Base-by-base conservation (phyloP, 352 stramenopile genomes). In the Phytophthora fragariaefolia region DNA sequence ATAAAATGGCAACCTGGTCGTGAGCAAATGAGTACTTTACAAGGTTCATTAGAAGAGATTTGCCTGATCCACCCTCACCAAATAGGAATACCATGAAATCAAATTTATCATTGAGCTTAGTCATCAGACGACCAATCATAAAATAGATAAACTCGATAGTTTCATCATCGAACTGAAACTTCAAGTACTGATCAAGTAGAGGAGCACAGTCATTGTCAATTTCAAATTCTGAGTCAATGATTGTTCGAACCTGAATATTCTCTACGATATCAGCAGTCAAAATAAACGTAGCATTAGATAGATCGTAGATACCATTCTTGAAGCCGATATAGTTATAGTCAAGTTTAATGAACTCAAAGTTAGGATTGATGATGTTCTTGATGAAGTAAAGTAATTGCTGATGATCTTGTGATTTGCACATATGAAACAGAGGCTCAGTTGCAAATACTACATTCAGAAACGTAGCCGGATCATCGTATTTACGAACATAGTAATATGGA, bases 111-210 rank as follows among this genome's bases (percentile, higher is more conserved):
- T 28, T 28, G 2, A 49, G n/a, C 42, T 26, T 49, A 26, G 42
- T 49, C 42, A 49, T 49, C 18, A 20, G 8, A 26, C 42, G 42
- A 28, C 42, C 42, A 28, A 28, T 49, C 42, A 49, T 49, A 28
- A 49, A 49, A 49, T 49, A 49, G 42, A 49, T 49, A 28, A 26
- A 49, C 42, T 49, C 42, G 20, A 28, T 49, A 28, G 42, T 49
- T 28, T 49, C 42, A 26, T 28, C 42, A 49, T 49, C 42, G 22
- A 49, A 28, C 42, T 49, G 42, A 49, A 26, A 49, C 18, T 20
- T 28, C n/a, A 49, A 49, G 42, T 49, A 49, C 18, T 49, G n/a
- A 28, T 49, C 42, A 28, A 49, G 42, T 28, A 26, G 18, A 28
- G 42, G 42, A 28, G 42, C 22, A 45, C 22, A 45, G 18, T 49